phyloP scores from a whole-genome alignment of 805 yeast genomes.

The Nakazawaea peltata region DNA sequence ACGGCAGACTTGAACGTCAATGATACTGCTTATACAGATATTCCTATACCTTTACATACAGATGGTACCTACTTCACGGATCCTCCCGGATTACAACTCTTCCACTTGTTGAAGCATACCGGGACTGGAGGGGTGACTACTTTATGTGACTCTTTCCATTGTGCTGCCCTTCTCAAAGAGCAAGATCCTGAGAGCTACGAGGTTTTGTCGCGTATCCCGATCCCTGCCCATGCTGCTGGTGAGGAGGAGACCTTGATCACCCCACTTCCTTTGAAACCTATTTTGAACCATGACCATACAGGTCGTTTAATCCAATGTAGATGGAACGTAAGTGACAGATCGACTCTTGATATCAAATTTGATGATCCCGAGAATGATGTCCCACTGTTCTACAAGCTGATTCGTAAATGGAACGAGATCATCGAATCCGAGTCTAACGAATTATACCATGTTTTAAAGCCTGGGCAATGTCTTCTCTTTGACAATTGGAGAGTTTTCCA shows the following conservation, averaged over 20 bases:
- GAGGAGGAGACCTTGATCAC: constrained; percentile 55
- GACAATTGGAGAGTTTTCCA: constrained; percentile 73
- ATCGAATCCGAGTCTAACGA: constrained; percentile 43
- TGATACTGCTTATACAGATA: constrained; percentile 67
- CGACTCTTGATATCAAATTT: constrained; percentile 46
- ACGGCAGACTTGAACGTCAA: constrained; percentile 59
- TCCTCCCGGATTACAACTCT: constrained; percentile 63
- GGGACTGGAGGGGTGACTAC: constrained; percentile 65
- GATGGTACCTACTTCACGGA: constrained; percentile 74
- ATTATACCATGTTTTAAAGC: constrained; percentile 44
- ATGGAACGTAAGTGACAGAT: constrained; percentile 68
- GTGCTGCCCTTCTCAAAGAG: constrained; percentile 41
- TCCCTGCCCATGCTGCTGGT: constrained; percentile 74
- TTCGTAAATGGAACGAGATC: constrained; percentile 47
- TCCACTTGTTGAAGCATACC: constrained; percentile 53
- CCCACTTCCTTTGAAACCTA: constrained; percentile 48
- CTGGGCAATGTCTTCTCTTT: constrained; percentile 60
- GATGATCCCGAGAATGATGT: constrained; percentile 31
- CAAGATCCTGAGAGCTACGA: constrained; percentile 44
- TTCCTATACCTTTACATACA: constrained; percentile 57
- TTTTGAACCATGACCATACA: constrained; percentile 41
- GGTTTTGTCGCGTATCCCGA: constrained; percentile 36
- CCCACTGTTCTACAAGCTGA: constrained; percentile 47
- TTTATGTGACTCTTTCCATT: constrained; percentile 56
- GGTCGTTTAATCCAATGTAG: constrained; percentile 54